Percentiles rank a stretch among this genome's conserved stretches.
Conservation (phyloP, 116 monocot genomes). For the Zostera marina region DNA sequence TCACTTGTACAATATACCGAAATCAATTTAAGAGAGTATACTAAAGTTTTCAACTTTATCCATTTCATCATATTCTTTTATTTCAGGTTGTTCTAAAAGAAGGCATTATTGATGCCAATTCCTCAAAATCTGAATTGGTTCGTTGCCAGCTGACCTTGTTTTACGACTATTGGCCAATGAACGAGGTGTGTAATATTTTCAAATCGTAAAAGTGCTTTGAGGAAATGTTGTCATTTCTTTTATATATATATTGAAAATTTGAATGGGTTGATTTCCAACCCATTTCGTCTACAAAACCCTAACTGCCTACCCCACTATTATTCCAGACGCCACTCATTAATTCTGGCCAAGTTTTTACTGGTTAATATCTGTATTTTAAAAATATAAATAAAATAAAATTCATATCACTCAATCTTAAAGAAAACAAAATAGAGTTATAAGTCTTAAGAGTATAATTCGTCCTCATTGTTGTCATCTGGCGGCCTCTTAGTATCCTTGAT, state of each 20-base stretch:
- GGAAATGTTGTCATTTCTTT: background rate
- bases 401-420: too few relatives aligned
- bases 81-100: conserved; percentile 37
- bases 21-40: background rate
- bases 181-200: conserved; percentile 32
- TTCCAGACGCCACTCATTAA: too few relatives aligned
- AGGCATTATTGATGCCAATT: conserved; percentile 5
- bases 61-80: background rate
- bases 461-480: too few relatives aligned
- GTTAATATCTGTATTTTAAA: too few relatives aligned
- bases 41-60: background rate
- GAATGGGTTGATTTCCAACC: background rate
- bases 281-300: too few relatives aligned
- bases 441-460: too few relatives aligned
- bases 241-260: background rate
- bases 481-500: too few relatives aligned
- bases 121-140: conserved; percentile 31
- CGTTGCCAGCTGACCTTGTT: conserved; percentile 60
- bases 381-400: too few relatives aligned
- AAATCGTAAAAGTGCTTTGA: background rate
- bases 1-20: background rate
- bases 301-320: too few relatives aligned
- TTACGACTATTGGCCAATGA: conserved; percentile 88
- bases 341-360: too few relatives aligned
- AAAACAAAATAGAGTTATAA: too few relatives aligned